Evolutionary conservation across 495 filamentous ascomycete genomes (phyloP), one percentile per base, ranked within the genome.

Genomic region (Emericellopsis terricola): DNA sequence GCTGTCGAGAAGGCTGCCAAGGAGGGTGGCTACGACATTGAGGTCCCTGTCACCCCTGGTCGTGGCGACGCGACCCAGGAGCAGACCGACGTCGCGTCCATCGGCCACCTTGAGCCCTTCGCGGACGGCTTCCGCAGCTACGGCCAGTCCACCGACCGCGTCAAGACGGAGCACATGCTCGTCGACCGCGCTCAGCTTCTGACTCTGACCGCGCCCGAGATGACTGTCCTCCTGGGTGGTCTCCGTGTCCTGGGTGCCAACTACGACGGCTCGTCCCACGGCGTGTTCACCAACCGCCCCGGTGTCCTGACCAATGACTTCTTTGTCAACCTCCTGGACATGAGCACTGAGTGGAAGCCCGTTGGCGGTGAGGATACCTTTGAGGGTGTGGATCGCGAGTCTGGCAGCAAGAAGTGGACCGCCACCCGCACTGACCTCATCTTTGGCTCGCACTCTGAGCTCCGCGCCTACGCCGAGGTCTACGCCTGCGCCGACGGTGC

Each of bases 121-220:
- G 60, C 59, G 34, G 76, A 81, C 42, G 76, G 72, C 15, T 81
- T 81, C 76, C 76, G 76, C 53, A 79, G 71, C 66, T 81, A 76
- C 43, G 74, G 75, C 46, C 55, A 59, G 31, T 68, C 64, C 7
- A 69, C 64, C 4, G 33, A 45, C 4, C 69, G 72, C 19, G 72
- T 73, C 2, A 58, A 57, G 43, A 61, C 66, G 15, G 76, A 81
- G 52, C 62, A 78, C 43, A 62, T 67, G 46, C 67, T 80, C 29
- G 61, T 81, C 39, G 76, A 81, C 64, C 62, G 53, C 37, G 76
- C 76, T 3, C 58, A 77, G 31, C 65, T 73, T 13, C 68, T 81
- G 19, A 76, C 64, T 6, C 72, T 81, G 16, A 59, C 71, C 8
- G 68, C 73, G 1, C 76, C 76, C 8, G 73, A 81, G 50, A 37